Conservation (phyloP, 352 stramenopile species). For the Aphanomyces invadans region DNA sequence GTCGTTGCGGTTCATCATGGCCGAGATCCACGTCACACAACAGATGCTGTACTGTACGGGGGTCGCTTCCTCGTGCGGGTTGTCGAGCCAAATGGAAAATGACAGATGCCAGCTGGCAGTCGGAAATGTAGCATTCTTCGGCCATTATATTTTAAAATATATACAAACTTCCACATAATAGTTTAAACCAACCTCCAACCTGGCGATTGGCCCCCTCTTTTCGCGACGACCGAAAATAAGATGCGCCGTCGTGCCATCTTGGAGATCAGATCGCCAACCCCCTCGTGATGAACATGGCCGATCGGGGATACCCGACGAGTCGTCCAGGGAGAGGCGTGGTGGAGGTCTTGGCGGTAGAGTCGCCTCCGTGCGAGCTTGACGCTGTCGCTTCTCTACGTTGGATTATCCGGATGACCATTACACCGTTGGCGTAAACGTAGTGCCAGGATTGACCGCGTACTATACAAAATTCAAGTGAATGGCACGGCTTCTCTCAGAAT, state of each 20-base stretch:
- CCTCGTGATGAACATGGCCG: neutral
- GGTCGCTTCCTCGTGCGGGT: slow-evolving; percentile 20
- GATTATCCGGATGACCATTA: neutral
- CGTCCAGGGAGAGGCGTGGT: no score
- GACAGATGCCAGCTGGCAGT: slow-evolving; percentile 24
- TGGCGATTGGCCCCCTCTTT: neutral
- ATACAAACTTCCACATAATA: slow-evolving; percentile 18
- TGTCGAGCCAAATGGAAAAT: slow-evolving; percentile 27
- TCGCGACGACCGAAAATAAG: slow-evolving; percentile 3
- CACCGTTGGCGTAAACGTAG: neutral
- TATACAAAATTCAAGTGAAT: neutral
- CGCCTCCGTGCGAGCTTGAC: neutral
- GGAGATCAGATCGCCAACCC: neutral
- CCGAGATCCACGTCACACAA: slow-evolving; percentile 12
- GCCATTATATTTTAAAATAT: no score
- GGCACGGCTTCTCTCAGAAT: neutral
- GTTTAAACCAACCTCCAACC: neutral
- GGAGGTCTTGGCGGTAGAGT: no score
- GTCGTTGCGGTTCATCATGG: slow-evolving; percentile 29
- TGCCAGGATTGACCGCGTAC: neutral
- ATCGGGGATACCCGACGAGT: no score
- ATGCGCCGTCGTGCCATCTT: neutral
- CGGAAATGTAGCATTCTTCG: slow-evolving; percentile 15
- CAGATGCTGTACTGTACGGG: slow-evolving; percentile 18
- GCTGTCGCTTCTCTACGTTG: neutral